These are phyloP conservation scores for Penicillium freii DNA, from an alignment of 2,329 filamentous ascomycete genomes.

Conservation along the genomic window DNA sequence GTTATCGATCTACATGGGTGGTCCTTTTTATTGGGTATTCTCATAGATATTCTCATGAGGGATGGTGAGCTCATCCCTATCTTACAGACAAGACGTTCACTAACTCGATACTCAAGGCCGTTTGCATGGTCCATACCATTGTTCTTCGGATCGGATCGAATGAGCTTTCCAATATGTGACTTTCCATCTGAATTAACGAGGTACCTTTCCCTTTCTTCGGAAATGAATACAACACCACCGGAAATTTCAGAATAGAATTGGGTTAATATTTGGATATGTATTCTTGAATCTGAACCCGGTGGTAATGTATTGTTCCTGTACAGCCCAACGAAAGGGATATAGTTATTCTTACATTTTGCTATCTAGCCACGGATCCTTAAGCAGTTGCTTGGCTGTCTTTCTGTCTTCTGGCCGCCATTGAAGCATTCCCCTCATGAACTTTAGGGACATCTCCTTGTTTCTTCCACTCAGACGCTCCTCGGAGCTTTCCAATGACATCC, in stretches of 20 bases:
- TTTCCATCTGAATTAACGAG: too few species aligned
- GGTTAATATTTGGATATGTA: too few species aligned
- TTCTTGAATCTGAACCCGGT: background rate
- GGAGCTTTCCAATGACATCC: background rate
- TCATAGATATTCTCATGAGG: background rate
- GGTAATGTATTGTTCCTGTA: background rate
- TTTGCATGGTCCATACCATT: too few species aligned
- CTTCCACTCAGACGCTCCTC: slow-evolving; percentile 7
- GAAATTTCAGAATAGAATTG: too few species aligned
- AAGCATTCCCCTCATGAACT: slow-evolving; percentile 16
- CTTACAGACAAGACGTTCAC: too few species aligned
- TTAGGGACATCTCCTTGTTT: slow-evolving; percentile 16
- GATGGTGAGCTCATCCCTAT: too few species aligned
- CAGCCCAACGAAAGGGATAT: background rate
- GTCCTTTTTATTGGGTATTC: too few species aligned
- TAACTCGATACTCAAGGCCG: too few species aligned
- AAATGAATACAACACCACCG: too few species aligned
- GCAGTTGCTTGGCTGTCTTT: slow-evolving; percentile 15
- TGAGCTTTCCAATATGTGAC: too few species aligned
- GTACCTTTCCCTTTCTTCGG: too few species aligned
- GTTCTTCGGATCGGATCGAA: too few species aligned
- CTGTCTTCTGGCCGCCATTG: slow-evolving; percentile 18
- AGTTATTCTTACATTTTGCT: background rate
- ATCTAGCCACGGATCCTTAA: slow-evolving; percentile 13
- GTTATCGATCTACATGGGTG: background rate